Evolutionary conservation across 169 alveolate species (phyloP), one percentile per base, ranked within the genome.

Genomic region (Plasmodium coatneyi): DNA sequence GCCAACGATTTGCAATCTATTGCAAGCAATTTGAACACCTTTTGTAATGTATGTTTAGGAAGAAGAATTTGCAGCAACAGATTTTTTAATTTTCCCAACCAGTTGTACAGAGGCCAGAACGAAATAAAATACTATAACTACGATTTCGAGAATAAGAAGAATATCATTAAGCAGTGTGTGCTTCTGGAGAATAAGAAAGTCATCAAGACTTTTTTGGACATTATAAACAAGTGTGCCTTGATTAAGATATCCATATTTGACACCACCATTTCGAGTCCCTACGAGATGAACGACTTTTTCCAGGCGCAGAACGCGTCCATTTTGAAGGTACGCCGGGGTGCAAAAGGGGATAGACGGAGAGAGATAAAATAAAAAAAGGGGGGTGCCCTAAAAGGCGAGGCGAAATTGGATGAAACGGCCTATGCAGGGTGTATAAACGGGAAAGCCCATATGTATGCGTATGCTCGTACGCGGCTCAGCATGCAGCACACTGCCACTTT

Each of bases 81-180:
- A 32, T 19, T 74, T 41, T 28, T 28, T 22, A 54, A 71, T 6
- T 72, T 72, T 74, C 25, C 56, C 41, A 4, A 34, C 34, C 80
- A 87, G n/a, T 56, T 43, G 12, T 41, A 79, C 30, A 84, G 22
- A n/a, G 71, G 36, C 1, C 25, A 79, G 66, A 87, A 87, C 43
- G 81, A 87, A 25, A 87, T 87, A 32, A 87, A 87, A 87, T 87
- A 87, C 81, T 87, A 87, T 41, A 76, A 87, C 71, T 87, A 87
- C 56, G 93, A 87, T 87, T 87, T 87, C 71, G 93, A 87, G 82
- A 87, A 87, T 49, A 87, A 87, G 71, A 76, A 87, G 82, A 87
- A 87, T 79, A 87, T 87, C 70, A 87, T 87, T 87, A 87, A 87
- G 71, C 87, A 87, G 34, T 87, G 93, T 87, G 93, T 87, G 12